phyloP scores from a whole-genome alignment of 345 rosid genomes.

The Arabidopsis arenosa region DNA sequence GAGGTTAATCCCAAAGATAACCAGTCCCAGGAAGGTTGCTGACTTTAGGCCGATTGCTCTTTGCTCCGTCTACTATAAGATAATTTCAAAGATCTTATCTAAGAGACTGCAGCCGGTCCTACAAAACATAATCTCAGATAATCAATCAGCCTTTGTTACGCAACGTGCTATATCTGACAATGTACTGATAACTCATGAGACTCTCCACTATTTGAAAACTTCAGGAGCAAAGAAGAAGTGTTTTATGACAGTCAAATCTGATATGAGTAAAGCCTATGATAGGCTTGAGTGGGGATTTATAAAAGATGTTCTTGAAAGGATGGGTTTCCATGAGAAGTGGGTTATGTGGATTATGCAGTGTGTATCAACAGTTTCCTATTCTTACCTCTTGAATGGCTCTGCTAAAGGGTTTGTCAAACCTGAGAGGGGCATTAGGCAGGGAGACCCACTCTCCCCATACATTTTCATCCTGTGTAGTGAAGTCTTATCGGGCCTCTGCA shows the following conservation, averaged over 20 bases:
- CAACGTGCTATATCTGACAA: background rate
- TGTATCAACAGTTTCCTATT: no score
- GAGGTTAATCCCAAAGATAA: background rate
- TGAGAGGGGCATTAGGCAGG: background rate
- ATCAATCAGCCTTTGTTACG: background rate
- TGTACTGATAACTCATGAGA: background rate
- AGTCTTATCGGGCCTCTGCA: background rate
- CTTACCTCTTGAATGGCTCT: background rate
- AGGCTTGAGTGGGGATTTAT: no score
- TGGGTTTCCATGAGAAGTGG: no score
- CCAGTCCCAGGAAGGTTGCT: background rate
- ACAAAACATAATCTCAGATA: fast-evolving
- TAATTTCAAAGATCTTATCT: background rate
- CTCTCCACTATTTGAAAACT: background rate
- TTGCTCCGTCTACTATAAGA: background rate
- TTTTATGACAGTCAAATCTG: no score
- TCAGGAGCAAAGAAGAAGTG: background rate
- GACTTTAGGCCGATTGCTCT: background rate
- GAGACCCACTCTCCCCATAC: background rate
- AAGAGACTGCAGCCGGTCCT: background rate
- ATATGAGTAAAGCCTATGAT: no score
- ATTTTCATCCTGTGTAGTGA: background rate
- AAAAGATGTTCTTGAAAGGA: no score
- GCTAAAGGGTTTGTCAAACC: background rate
- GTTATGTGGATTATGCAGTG: no score